Conservation (phyloP, 768 basidiomycete species). For the Amanita jacksonii region DNA sequence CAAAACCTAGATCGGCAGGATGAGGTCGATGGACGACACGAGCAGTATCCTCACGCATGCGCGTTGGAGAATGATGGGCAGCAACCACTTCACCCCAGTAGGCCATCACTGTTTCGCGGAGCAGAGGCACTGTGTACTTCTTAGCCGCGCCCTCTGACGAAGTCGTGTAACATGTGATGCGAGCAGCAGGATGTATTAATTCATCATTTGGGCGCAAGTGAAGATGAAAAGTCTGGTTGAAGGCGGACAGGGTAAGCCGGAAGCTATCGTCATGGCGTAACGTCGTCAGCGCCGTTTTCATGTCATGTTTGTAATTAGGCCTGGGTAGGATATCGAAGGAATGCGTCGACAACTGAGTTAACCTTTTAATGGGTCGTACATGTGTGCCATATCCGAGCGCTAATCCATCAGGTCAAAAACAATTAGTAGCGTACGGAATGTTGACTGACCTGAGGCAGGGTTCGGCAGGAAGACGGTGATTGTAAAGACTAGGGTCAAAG, state of each 20-base stretch:
- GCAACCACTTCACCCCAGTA: conserved; percentile 73
- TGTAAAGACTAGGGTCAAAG: too few species aligned
- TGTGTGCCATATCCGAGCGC: too few species aligned
- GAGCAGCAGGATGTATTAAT: conserved; percentile 71
- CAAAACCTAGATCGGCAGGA: conserved; percentile 58
- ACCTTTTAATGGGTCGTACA: conserved; percentile 39
- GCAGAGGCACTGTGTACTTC: conserved; percentile 49
- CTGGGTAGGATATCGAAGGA: conserved; percentile 44
- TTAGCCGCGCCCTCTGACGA: conserved; percentile 42
- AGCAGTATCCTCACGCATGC: conserved; percentile 57
- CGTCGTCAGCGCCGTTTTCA: conserved; percentile 29
- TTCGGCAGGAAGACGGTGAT: too few species aligned
- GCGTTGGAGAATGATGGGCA: conserved; percentile 37
- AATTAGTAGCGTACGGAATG: too few species aligned
- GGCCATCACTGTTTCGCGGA: conserved; percentile 52
- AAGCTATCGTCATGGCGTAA: conserved; percentile 64
- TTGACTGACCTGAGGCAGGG: too few species aligned
- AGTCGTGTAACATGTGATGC: conserved; percentile 54
- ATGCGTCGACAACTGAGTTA: conserved; percentile 39
- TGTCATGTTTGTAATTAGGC: conserved; percentile 22
- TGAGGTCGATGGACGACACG: conserved; percentile 37
- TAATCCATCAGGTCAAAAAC: too few species aligned
- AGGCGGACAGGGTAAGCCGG: conserved; percentile 58
- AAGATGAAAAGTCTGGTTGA: conserved; percentile 56
- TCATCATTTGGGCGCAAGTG: conserved; percentile 73